Evolutionary conservation across 2,329 filamentous ascomycete species (phyloP), one percentile per base, ranked within the genome.

Genomic region (Arachnomyces sp.): DNA sequence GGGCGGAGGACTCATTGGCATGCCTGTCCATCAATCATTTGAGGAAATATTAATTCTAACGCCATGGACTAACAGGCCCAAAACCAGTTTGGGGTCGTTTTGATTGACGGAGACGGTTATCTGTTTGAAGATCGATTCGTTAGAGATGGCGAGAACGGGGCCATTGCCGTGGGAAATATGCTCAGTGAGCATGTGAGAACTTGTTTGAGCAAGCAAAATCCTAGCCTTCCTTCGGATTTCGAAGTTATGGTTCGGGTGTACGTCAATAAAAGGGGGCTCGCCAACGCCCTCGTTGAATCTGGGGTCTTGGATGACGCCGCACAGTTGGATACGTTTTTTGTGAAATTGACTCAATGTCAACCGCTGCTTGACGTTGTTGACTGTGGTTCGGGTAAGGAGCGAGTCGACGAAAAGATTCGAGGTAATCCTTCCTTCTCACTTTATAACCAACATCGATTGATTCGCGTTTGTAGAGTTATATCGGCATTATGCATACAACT

Each of bases 341-440:
- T 60, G 13, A 66, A 64, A 0, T 67, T 69, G 52, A 68, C 68
- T 38, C 66, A 61, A 48, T 59, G 54, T 15, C 46, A 60, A 35
- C 38, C 51, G 1, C 39, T 62, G 14, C 66, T 59, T 44, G 63
- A 68, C 30, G 66, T 61, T 40, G 54, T 67, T 16, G 63, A 68
- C 51, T 65, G 61, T 7, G 66, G 65, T 4, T 55, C 61, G 40
- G 64, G 64, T 7, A 68, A 68, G 40, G 65, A 68, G 43, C 68
- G 65, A 34, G 52, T 63, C 2, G 66, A 68, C 47, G 56, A 59
- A 28, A 68, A 68, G 38, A 47, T 69, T 13, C 59, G 59, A 56
- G 64, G 65, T 66, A 38, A 36, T 40, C 44, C 25, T 13, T 15
- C 12, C 18, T 21, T 16, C 30, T 14, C 16, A 11, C 15, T 8